These are phyloP conservation scores for Coemansia sp. DNA, from an alignment of 192 early-diverging fungal genomes.

Conservation along the genomic window DNA sequence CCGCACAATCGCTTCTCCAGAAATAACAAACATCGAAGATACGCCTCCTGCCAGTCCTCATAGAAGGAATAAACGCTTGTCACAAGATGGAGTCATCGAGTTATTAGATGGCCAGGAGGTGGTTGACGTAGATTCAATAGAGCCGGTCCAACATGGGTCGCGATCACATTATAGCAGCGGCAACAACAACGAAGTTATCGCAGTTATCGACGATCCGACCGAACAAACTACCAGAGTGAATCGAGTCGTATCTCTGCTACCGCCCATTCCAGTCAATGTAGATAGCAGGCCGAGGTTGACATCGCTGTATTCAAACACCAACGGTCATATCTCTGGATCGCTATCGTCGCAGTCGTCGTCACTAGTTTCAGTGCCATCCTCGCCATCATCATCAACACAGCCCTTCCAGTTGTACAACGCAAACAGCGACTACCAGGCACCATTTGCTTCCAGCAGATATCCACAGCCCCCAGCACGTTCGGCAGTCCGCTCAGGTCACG, in stretches of 20 bases:
- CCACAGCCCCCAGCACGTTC: background rate
- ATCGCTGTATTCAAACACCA: conserved; percentile 3
- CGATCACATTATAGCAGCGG: background rate
- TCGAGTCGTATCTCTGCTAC: background rate
- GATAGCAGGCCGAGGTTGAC: background rate
- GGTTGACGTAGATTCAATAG: background rate
- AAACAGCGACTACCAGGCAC: background rate
- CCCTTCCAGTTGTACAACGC: background rate
- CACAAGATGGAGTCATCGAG: background rate
- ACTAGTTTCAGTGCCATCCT: too few relatives aligned
- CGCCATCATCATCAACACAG: background rate
- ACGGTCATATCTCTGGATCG: background rate
- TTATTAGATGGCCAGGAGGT: conserved; percentile 1
- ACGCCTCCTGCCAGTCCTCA: background rate
- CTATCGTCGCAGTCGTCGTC: background rate
- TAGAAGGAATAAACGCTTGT: background rate
- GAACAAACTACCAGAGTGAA: background rate
- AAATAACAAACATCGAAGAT: background rate
- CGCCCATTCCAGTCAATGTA: background rate
- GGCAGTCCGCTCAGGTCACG: background rate
- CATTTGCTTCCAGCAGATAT: background rate
- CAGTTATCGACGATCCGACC: background rate
- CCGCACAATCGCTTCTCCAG: background rate
- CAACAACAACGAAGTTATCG: background rate
- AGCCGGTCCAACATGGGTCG: background rate